These are phyloP conservation scores for Detonula confervacea DNA, from an alignment of 352 stramenopile genomes.

Conservation along the genomic window DNA sequence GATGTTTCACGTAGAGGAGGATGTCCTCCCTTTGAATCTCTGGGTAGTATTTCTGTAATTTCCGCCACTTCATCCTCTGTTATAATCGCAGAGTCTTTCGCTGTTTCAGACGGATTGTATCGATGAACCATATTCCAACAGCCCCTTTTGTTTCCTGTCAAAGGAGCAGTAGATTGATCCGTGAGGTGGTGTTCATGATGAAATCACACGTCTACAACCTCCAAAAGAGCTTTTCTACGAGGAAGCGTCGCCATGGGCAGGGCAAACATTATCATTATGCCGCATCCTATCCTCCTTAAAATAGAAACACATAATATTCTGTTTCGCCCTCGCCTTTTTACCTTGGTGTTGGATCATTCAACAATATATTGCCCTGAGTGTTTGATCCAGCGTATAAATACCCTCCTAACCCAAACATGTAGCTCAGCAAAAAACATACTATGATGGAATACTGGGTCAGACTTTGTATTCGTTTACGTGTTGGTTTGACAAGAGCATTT, in stretches of 20 bases:
- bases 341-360: conserved; percentile 62
- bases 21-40: too few relatives aligned
- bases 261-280: conserved; percentile 39
- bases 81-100: conserved; percentile 22
- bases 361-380: conserved; percentile 81
- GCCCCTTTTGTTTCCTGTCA: conserved; percentile 4
- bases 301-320: conserved; percentile 50
- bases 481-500: conserved; percentile 55
- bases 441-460: conserved; percentile 53
- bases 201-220: conserved; percentile 56
- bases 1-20: neutral
- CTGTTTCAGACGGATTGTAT: conserved; percentile 32
- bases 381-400: conserved; percentile 76
- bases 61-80: conserved; percentile 44
- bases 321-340: conserved; percentile 14
- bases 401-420: conserved; percentile 69
- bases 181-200: conserved; percentile 45
- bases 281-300: conserved; percentile 58
- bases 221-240: conserved; percentile 56
- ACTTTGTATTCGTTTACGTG: conserved; percentile 47
- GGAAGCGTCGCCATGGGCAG: conserved; percentile 58
- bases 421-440: conserved; percentile 60
- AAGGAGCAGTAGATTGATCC: too few relatives aligned
- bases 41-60: conserved; percentile 14
- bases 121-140: conserved; percentile 41